Conservation (phyloP, 768 basidiomycete species). For the Mycena venus region DNA sequence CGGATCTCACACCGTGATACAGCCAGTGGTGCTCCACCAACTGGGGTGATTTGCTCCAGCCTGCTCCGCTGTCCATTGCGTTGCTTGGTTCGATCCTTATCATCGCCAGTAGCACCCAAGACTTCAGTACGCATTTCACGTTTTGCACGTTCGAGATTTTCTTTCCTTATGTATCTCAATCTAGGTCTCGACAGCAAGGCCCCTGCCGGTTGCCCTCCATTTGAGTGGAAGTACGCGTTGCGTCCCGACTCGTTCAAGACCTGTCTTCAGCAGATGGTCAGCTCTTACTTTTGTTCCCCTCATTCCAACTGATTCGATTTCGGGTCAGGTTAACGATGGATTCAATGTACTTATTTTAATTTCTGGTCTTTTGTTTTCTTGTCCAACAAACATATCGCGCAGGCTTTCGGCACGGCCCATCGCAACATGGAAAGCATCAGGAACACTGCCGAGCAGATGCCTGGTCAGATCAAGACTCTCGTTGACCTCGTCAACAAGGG, state of each 20-base stretch:
- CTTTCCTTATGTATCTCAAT: not conserved
- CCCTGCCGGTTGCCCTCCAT: not conserved
- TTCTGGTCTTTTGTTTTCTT: not conserved
- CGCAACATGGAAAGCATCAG: not conserved
- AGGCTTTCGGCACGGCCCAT: not conserved
- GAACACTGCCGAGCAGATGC: not conserved
- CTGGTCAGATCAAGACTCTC: not conserved
- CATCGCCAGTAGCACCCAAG: slow-evolving; percentile 7
- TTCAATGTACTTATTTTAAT: not conserved
- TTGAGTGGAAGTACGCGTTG: not conserved
- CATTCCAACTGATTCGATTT: not conserved
- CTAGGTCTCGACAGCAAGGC: not conserved
- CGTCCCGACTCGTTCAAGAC: not conserved
- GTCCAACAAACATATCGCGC: not conserved
- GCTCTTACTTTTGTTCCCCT: not conserved
- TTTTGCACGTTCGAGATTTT: not conserved
- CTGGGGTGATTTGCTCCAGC: slow-evolving; percentile 3
- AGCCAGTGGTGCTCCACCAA: slow-evolving; percentile 9
- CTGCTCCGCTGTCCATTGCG: slow-evolving; percentile 2
- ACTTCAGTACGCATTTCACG: not conserved
- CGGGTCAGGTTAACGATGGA: not conserved
- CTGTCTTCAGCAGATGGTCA: slow-evolving; percentile 10
- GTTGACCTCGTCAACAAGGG: not conserved
- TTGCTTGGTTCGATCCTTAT: slow-evolving; percentile 6
- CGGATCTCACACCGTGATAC: not conserved